Conservation (phyloP, 1,139 yeast genomes). For the Debaryomyces robertsiae region DNA sequence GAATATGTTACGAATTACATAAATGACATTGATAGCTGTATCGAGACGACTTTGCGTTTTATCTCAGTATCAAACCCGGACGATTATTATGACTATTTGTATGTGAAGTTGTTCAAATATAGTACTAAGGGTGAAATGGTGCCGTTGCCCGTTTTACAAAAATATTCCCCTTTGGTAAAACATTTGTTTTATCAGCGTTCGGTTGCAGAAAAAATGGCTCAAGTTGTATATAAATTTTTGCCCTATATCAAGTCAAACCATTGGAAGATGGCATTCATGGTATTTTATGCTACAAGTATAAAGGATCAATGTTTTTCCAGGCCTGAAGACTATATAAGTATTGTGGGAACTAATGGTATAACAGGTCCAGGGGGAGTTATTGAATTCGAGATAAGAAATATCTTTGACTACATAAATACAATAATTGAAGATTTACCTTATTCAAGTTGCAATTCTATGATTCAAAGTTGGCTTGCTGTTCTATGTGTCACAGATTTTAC, state of each 20-base stretch:
- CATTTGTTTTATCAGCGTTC: constrained; percentile 48
- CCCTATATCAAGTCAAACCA: constrained; percentile 49
- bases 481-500: constrained; percentile 41
- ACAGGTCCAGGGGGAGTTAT: constrained; percentile 4
- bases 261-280: constrained; percentile 57
- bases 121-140: constrained; percentile 40
- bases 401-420: constrained; percentile 36
- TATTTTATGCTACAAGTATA: constrained; percentile 52
- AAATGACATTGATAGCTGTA: constrained; percentile 46
- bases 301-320: constrained; percentile 60
- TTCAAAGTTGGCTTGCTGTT: constrained; percentile 38
- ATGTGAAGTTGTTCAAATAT: constrained; percentile 38
- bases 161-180: constrained; percentile 54
- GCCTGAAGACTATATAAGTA: constrained; percentile 46
- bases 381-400: constrained; percentile 7
- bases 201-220: constrained; percentile 40
- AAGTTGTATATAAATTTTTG: constrained; percentile 40
- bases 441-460: constrained; percentile 30
- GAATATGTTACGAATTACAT: constrained; percentile 12
- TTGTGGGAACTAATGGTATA: too few relatives aligned
- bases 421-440: constrained; percentile 36
- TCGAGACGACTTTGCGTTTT: constrained; percentile 50
- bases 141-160: constrained; percentile 42
- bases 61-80: constrained; percentile 59
- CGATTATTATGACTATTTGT: constrained; percentile 47